Conservation (phyloP, 176 grass and related monocot genomes). For the Ensete glaucum region DNA sequence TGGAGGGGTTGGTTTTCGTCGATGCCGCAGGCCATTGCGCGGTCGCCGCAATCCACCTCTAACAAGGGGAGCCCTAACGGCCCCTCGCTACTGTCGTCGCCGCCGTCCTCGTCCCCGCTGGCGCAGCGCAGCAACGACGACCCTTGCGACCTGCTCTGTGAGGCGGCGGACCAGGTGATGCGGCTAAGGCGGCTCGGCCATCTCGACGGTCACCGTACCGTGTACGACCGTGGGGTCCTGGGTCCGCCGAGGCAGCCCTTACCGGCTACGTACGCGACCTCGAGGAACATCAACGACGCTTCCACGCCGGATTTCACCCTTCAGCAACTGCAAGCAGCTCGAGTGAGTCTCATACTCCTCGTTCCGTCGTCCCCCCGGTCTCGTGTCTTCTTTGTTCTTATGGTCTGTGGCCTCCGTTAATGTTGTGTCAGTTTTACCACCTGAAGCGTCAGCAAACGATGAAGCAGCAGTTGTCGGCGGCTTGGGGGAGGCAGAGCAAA, state of each 20-base stretch:
- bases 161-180: constrained; percentile 18
- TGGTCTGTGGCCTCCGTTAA: neutral
- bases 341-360: neutral
- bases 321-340: constrained; percentile 18
- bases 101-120: neutral
- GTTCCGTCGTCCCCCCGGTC: neutral
- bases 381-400: neutral
- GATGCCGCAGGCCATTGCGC: neutral
- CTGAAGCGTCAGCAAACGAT: constrained; percentile 26
- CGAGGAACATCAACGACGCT: neutral
- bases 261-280: neutral
- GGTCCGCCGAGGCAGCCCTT: neutral
- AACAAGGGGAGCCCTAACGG: constrained; percentile 1
- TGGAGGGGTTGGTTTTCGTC: neutral
- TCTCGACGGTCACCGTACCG: too few species aligned
- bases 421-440: constrained; percentile 16
- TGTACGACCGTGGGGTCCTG: neutral
- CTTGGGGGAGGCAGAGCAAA: constrained; percentile 5
- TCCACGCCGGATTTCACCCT: neutral
- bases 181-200: neutral
- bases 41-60: constrained; percentile 15
- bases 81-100: neutral
- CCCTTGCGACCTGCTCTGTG: constrained; percentile 10
- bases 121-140: constrained; percentile 1
- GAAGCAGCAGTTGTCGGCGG: constrained; percentile 8